Evolutionary conservation across 805 yeast genomes (phyloP), one percentile per base, ranked within the genome.

Genomic region (Suhomyces xylopsoci): DNA sequence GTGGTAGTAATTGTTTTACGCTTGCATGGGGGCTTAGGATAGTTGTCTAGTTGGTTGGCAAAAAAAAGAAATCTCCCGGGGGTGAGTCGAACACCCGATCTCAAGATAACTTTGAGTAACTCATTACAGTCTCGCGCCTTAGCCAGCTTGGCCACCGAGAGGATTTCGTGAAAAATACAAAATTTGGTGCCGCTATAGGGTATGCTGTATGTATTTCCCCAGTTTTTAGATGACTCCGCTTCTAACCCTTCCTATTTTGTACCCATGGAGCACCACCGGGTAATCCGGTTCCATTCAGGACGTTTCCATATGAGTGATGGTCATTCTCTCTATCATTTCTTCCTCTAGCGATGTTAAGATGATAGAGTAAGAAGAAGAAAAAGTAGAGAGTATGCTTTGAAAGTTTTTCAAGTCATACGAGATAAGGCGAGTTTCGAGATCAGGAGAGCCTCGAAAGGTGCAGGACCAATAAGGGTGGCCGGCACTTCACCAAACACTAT

Each of bases 81-180:
- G 73, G 77, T 70, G 77, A 73, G 73, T 73, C 75, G 77, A 73
- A 73, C 77, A 70, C 77, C 74, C 77, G 77, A 72, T 73, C 77
- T 72, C 73, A 70, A 70, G 77, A 73, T 73, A 60, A 67, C 75
- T 64, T 54, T 61, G 66, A 62, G 55, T 55, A 54, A 56, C 8
- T 57, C 66, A 67, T 71, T 71, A 72, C 78, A 73, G 77, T 73
- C 77, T 69, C 74, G 73, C 77, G 77, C 77, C 76, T 72, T 73
- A 71, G 71, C 77, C 77, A 71, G 75, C 77, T 73, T 72, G 76
- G 77, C 77, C 76, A 73, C 76, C 76, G 65, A 63, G 77, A 70
- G 75, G 49, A 45, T 45, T 42, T 44, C 30, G 26, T 48, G 25
- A 3, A 15, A n/a, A 15, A 2, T 3, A 6, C 6, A 15, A 32